Percentiles rank a stretch among this genome's conserved stretches.
phyloP scores from a whole-genome alignment of 1,284 basidiomycete species.

The Vanrija humicola region DNA sequence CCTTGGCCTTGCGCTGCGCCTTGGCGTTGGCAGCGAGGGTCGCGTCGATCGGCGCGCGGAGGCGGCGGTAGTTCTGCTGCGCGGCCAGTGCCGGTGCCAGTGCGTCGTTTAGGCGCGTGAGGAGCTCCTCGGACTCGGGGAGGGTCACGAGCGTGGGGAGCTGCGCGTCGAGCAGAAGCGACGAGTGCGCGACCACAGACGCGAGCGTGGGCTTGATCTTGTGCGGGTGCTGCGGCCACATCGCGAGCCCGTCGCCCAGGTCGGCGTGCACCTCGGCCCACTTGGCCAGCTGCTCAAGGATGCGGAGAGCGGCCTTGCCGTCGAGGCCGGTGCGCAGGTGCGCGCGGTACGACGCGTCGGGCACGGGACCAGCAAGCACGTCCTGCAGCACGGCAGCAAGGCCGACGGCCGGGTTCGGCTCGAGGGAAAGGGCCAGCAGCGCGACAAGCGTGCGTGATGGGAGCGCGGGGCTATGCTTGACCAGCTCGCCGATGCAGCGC shows the following conservation, averaged over 20 bases:
- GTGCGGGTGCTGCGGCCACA: slow-evolving; percentile 25
- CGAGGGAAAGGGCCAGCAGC: slow-evolving; percentile 24
- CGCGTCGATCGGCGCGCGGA: slow-evolving; percentile 44
- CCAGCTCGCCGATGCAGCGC: slow-evolving; percentile 7
- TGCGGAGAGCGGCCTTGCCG: slow-evolving; percentile 30
- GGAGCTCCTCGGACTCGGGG: slow-evolving; percentile 21
- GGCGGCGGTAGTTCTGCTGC: slow-evolving; percentile 38
- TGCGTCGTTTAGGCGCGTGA: slow-evolving; percentile 28
- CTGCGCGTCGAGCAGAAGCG: slow-evolving; percentile 45
- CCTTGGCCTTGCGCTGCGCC: slow-evolving; percentile 16
- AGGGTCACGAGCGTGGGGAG: slow-evolving; percentile 40
- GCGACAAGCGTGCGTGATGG: slow-evolving; percentile 31
- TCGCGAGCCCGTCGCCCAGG: slow-evolving; percentile 23
- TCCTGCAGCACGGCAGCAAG: slow-evolving; percentile 22
- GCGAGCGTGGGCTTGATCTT: slow-evolving; percentile 1
- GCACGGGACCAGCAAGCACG: slow-evolving; percentile 30
- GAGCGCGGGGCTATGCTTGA: slow-evolving; percentile 25
- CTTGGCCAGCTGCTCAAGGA: slow-evolving; percentile 26
- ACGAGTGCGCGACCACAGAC: slow-evolving; percentile 32
- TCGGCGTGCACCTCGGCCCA: slow-evolving; percentile 36
- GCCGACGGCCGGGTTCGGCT: slow-evolving; percentile 9
- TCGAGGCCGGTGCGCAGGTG: slow-evolving; percentile 30
- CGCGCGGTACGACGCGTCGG: slow-evolving; percentile 38
- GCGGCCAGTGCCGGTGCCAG: slow-evolving; percentile 35
- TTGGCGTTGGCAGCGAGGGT: slow-evolving; percentile 27